Base-by-base conservation (phyloP, 176 grass and related monocot species). In the Phoenix dactylifera region DNA sequence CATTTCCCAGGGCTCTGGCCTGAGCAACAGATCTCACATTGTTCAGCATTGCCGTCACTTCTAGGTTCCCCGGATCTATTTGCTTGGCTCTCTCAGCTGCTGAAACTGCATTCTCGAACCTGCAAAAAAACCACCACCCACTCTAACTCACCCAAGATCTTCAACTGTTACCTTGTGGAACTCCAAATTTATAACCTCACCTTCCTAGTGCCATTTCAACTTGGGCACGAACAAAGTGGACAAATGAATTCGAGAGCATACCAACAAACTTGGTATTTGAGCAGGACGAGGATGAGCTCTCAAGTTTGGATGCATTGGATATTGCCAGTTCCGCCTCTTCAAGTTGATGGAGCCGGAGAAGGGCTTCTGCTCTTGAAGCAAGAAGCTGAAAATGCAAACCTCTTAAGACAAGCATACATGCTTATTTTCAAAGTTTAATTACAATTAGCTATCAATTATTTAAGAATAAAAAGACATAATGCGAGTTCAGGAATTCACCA, bases 161-260 rank as follows among this genome's bases (percentile, higher is more conserved):
- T 44, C 2, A 12, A 14, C 10, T 44, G 10, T 44, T 44, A 44
- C 35, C 35, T 44, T 14, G 10, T 44, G 35, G 35, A 44, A 44
- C 7, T 0, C 19, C 48, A 57, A 60, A 28, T 14, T 28, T 3
- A 16, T 30, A 57, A 52, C 18, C 71, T 81, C 71, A 98, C 93
- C 93, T 98, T 85, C 93, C 93, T 35, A 71, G 54, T 59, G 84
- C 79, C 74, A 92, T 83, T 76, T 92, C 93, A 80, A 98, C 79
- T 73, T 91, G 84, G 30, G 87, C 87, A 49, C 83, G 72, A 39
- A 88, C 81, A 28, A 78, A 87, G 65, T 80, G 82, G 49, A 98
- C 76, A 66, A 88, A 98, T 6, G 93, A 71, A 4, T 83, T 88
- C 15, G 72, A 57, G 14, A 82, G 30, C 65, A 98, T 92, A 7